Base-by-base conservation (phyloP, 371 early-diverging fungal species). In the Smittium culicis region DNA sequence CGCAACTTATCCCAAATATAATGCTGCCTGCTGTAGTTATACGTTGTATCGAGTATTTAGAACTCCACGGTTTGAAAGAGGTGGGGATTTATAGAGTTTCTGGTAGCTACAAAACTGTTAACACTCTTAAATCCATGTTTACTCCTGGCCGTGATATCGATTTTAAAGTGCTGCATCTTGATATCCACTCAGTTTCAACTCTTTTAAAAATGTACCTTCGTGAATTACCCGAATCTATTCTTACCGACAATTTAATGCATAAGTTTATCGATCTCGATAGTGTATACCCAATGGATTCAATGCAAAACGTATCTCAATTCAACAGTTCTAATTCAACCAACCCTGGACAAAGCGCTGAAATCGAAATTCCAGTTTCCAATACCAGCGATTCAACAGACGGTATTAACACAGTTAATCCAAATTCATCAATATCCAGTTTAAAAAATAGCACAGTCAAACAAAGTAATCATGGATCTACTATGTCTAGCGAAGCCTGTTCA, bases 131-230 rank as follows among this genome's bases (percentile, higher is more conserved):
- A 35, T 68, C 70, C 24, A 73, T 76, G 66, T 88, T 91, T 72
- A 87, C 29, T 35, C 35, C 35, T 34, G 67, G 67, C 35, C 3
- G 62, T 8, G 68, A 91, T 67, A 76, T 77, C 45, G 81, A 83
- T 72, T 75, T 76, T 0, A 72, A 77, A 0, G 73, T 74, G 1
- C 83, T 88, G 3, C 79, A 89, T 59, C 68, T 89, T 70, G 89
- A 88, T 69, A 88, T 90, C 72, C 88, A 91, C 74, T 85, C 89
- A 1, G 82, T 95, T 0, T 93, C 95, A 1, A 93, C 94, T 64
- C 84, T 92, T 35, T 77, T 95, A 69, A 95, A 96, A 75, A 93
- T 90, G 73, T 97, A 92, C 72, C 72, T 97, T 67, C 83, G 97
- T 8, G 93, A 92, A 62, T 71, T 96, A 61, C 97, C 97, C 0